phyloP scores from a whole-genome alignment of 225 moss, liverwort and hornwort species.

The Thuidium tamariscinum region DNA sequence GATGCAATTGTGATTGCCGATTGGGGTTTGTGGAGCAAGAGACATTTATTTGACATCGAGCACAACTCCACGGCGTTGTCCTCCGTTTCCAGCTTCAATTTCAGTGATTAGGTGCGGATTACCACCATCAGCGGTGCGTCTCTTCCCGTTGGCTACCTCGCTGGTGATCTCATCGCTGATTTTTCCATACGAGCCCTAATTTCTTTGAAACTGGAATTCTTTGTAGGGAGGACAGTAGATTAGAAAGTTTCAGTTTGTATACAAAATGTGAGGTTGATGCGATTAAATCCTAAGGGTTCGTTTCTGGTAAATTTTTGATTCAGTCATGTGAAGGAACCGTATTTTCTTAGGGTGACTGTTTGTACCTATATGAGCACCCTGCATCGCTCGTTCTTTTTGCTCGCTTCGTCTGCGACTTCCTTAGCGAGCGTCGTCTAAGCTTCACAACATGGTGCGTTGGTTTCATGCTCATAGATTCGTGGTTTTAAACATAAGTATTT shows the following conservation, averaged over 20 bases:
- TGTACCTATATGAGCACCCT: no score
- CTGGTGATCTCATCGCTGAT: conserved; percentile 17
- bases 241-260: no score
- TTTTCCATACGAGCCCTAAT: not conserved
- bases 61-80: conserved; percentile 66
- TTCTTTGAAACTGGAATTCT: not conserved
- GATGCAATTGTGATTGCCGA: no score
- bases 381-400: no score
- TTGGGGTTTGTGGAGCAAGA: no score
- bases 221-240: not conserved
- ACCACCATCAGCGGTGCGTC: conserved; percentile 72
- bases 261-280: not conserved
- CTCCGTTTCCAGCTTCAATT: conserved; percentile 72
- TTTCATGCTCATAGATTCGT: no score
- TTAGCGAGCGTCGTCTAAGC: no score
- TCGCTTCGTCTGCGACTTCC: no score
- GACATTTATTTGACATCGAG: no score
- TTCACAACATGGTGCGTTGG: no score
- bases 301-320: not conserved
- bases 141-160: conserved; percentile 82
- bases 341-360: no score
- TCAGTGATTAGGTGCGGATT: conserved; percentile 76
- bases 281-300: not conserved
- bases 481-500: no score
- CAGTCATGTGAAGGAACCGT: not conserved